These are phyloP conservation scores for Debaryomycetaceae sp. DNA, from an alignment of 1,139 yeast genomes.

Conservation along the genomic window DNA sequence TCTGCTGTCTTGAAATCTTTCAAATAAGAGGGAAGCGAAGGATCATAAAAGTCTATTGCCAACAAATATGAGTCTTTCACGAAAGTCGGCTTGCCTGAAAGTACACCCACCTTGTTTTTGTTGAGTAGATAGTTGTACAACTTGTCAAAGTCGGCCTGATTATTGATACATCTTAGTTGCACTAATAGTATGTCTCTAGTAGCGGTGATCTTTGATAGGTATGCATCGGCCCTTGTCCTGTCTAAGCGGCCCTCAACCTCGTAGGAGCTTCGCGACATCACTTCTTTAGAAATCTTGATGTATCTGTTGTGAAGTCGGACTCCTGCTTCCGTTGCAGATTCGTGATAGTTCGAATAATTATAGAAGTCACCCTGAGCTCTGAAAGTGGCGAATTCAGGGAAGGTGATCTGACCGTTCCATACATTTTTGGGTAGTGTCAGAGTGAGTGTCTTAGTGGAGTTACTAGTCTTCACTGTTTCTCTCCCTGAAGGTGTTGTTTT, in stretches of 20 bases:
- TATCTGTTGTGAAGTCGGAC: slow-evolving; percentile 21
- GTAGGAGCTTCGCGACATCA: slow-evolving; percentile 29
- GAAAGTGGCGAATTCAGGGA: slow-evolving; percentile 54
- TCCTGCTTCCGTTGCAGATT: slow-evolving; percentile 23
- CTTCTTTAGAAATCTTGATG: slow-evolving; percentile 29
- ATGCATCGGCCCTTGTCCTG: slow-evolving; percentile 50
- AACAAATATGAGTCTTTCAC: slow-evolving; percentile 68
- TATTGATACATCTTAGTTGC: slow-evolving; percentile 27
- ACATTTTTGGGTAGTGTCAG: slow-evolving; percentile 16
- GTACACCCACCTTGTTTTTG: slow-evolving; percentile 59
- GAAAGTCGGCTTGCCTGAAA: slow-evolving; percentile 44
- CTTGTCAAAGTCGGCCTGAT: slow-evolving; percentile 35
- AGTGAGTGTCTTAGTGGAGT: slow-evolving; percentile 10
- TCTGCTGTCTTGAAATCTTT: slow-evolving; percentile 13
- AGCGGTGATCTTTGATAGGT: slow-evolving; percentile 46
- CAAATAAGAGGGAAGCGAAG: slow-evolving; percentile 26
- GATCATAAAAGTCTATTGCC: slow-evolving; percentile 35
- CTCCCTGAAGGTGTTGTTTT: not conserved
- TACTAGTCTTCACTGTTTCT: not conserved
- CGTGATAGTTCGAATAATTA: slow-evolving; percentile 28
- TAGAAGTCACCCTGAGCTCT: slow-evolving; percentile 42
- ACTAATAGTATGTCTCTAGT: slow-evolving; percentile 53
- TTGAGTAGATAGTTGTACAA: slow-evolving; percentile 51
- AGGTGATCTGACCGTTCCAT: slow-evolving; percentile 57
- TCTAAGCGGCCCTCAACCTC: slow-evolving; percentile 65